These are phyloP conservation scores for Suillus lakei DNA, from an alignment of 768 basidiomycete species.

Conservation along the genomic window DNA sequence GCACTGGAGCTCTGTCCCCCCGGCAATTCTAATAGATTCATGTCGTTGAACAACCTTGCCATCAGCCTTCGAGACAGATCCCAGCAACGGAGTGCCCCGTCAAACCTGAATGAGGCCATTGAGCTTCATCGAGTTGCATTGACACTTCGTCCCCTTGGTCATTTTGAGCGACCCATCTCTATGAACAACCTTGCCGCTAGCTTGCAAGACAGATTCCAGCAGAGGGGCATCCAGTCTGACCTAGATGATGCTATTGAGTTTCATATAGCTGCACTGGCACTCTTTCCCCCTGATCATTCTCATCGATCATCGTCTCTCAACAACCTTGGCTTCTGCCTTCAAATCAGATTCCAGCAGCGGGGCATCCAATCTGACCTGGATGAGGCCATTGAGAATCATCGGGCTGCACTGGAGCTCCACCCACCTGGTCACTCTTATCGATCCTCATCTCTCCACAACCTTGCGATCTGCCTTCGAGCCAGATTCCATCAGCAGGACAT, in stretches of 20 bases:
- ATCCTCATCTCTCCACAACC: slow-evolving; percentile 21
- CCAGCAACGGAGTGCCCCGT: slow-evolving; percentile 11
- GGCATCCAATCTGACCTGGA: slow-evolving; percentile 24
- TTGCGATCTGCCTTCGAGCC: slow-evolving; percentile 23
- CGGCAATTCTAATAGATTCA: too few species aligned
- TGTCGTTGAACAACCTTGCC: slow-evolving; percentile 12
- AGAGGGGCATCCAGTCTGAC: slow-evolving; percentile 23
- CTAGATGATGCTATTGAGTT: slow-evolving; percentile 31
- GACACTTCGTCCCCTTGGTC: slow-evolving; percentile 18
- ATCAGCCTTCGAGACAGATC: slow-evolving; percentile 27
- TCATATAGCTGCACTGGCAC: slow-evolving; percentile 22
- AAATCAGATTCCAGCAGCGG: slow-evolving; percentile 26
- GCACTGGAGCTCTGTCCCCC: too few species aligned
- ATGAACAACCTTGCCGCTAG: slow-evolving; percentile 32
- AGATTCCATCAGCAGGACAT: slow-evolving; percentile 29
- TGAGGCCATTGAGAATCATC: slow-evolving; percentile 30
- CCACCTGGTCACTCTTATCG: slow-evolving; percentile 17
- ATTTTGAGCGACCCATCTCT: slow-evolving; percentile 16
- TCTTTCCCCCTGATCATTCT: slow-evolving; percentile 19
- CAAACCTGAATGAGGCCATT: slow-evolving; percentile 34
- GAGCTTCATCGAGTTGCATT: slow-evolving; percentile 24
- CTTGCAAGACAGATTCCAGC: slow-evolving; percentile 29
- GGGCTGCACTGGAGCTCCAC: slow-evolving; percentile 24
- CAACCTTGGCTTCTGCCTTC: slow-evolving; percentile 27
- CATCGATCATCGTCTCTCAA: slow-evolving; percentile 18